phyloP scores from a whole-genome alignment of 805 yeast species.

The Kuraishia borneana region DNA sequence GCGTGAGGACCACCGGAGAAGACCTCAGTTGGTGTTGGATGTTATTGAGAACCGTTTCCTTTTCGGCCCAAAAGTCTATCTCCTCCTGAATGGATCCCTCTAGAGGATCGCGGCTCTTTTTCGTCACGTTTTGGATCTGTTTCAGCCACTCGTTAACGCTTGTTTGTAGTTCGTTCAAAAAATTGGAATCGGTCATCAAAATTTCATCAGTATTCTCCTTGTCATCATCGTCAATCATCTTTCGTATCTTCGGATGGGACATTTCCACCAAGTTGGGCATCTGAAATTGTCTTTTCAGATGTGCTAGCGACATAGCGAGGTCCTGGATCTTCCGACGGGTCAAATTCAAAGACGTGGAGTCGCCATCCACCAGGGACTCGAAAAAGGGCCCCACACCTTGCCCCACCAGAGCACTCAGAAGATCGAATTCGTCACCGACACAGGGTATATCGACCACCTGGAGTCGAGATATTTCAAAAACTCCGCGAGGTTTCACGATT shows the following conservation, averaged over 20 bases:
- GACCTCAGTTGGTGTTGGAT: conserved; percentile 48
- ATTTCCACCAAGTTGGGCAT: conserved; percentile 49
- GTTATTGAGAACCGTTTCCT: conserved; percentile 47
- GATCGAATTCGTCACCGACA: too few species aligned
- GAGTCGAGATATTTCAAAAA: too few species aligned
- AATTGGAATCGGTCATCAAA: conserved; percentile 32
- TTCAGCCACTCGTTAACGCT: conserved; percentile 68
- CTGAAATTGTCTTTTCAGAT: conserved; percentile 55
- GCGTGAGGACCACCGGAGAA: conserved; percentile 41
- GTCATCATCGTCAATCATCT: conserved; percentile 18
- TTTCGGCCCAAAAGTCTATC: conserved; percentile 64
- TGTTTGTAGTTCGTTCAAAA: conserved; percentile 60
- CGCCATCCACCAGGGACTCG: conserved; percentile 29
- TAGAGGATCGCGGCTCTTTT: conserved; percentile 35
- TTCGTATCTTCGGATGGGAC: conserved; percentile 39
- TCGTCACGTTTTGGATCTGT: conserved; percentile 45
- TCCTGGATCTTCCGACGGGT: conserved; percentile 50
- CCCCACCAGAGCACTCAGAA: conserved; percentile 45
- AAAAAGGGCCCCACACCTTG: conserved; percentile 63
- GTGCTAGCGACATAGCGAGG: conserved; percentile 52
- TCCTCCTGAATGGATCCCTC: conserved; percentile 57
- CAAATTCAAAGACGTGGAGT: conserved; percentile 15
- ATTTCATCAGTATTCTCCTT: conserved; percentile 8
- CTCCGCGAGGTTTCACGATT: too few species aligned
- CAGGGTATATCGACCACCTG: too few species aligned